phyloP scores from a whole-genome alignment of 148 eudicot genomes.

The Rhododendron simsii region DNA sequence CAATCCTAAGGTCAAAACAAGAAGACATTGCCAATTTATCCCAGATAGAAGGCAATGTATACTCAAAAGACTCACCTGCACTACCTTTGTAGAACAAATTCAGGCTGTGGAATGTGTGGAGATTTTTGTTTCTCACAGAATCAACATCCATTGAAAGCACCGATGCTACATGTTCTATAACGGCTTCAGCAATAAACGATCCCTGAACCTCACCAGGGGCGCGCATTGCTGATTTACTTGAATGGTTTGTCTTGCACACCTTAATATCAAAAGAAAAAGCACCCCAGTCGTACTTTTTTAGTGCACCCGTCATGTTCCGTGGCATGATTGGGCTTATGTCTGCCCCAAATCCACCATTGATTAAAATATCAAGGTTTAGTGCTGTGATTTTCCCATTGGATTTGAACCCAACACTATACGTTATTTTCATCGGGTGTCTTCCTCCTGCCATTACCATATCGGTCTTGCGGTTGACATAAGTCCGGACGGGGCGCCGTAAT shows the following conservation, averaged over 20 bases:
- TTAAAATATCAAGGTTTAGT: conserved; percentile 54
- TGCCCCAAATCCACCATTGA: conserved; percentile 50
- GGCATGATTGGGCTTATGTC: conserved; percentile 72
- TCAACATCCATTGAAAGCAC: conserved; percentile 62
- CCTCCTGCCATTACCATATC: conserved; percentile 95
- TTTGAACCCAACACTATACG: conserved; percentile 78
- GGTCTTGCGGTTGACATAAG: conserved; percentile 72
- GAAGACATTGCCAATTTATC: conserved; percentile 59
- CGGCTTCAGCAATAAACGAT: conserved; percentile 75
- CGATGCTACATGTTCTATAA: conserved; percentile 78
- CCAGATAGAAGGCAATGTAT: conserved; percentile 75
- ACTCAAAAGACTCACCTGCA: conserved; percentile 55
- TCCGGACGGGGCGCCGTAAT: conserved; percentile 69
- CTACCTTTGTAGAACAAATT: conserved; percentile 39
- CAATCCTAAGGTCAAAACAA: conserved; percentile 34
- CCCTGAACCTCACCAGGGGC: conserved; percentile 85
- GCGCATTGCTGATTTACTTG: conserved; percentile 78
- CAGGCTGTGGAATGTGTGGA: conserved; percentile 64
- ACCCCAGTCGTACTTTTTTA: conserved; percentile 87
- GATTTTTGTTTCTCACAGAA: conserved; percentile 51
- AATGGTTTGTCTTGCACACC: conserved; percentile 79
- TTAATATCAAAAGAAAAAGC: conserved; percentile 73
- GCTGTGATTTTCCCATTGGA: conserved; percentile 86
- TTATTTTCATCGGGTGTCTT: conserved; percentile 92
- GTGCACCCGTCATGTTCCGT: conserved; percentile 27